Base-by-base conservation (phyloP, 148 eudicot species). In the Vaccinium vitisidaea region DNA sequence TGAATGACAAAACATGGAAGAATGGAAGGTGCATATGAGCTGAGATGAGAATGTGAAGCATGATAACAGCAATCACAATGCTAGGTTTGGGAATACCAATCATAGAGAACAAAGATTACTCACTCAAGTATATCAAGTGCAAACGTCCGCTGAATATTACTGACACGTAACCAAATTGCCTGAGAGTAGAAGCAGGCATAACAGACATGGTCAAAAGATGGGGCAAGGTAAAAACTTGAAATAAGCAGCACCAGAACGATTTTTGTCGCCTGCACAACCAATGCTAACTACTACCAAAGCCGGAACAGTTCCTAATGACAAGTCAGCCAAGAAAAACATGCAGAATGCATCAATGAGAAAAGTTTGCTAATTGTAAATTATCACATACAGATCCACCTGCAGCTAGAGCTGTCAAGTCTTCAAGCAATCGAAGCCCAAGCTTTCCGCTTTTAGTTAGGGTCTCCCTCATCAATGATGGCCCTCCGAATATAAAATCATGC, bases 341-440 rank as follows among this genome's bases (percentile, higher is more conserved):
- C 69, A 19, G 76, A 19, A 83, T 53, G 43, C 56, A 27, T 46
- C 59, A 15, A 63, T 43, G 27, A 16, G 50, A 63, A 54, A 56
- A 50, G 67, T 81, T 74, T 61, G 85, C 74, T 77, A 83, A 84
- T 86, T 79, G 59, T 69, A 87, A 90, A 86, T 83, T 80, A 88
- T 90, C 95, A 97, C 99, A 93, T 97, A 97, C 99, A 92, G 99
- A 97, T 97, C 98, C 99, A 97, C 99, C 99, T 95, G 99, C 99
- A 91, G 99, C 99, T 91, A 97, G 95, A 86, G 99, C 98, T 87
- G 99, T 94, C 90, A 97, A 94, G 90, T 97, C 99, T 94, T 95
- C 99, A 25, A 97, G 93, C 89, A 97, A 88, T 50, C 90, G 91
- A 84, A 97, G 92, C 86, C 98, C 99, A 83, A 95, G 93, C 85